These are phyloP conservation scores for Fusarium virguliforme DNA, from an alignment of 2,329 filamentous ascomycete species.

Conservation along the genomic window DNA sequence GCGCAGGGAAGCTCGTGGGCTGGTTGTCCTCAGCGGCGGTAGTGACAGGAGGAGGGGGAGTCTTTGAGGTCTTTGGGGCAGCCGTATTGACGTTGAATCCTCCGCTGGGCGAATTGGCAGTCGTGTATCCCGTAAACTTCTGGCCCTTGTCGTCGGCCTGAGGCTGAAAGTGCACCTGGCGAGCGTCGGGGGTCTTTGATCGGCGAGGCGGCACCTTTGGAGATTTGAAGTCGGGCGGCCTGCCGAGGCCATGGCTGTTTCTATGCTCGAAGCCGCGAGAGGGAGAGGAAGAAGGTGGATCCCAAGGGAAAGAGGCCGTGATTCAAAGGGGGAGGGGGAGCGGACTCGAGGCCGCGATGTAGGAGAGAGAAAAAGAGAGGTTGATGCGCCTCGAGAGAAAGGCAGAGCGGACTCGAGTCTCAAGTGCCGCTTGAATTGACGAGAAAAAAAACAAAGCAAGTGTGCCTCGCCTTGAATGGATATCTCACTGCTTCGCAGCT, in stretches of 20 bases:
- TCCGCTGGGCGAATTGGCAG: slow-evolving; percentile 48
- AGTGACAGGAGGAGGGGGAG: slow-evolving; percentile 25
- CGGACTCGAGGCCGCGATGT: slow-evolving; percentile 5
- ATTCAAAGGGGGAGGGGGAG: slow-evolving; percentile 15
- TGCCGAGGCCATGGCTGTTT: slow-evolving; percentile 51
- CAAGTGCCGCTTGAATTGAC: not conserved
- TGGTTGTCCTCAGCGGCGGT: slow-evolving; percentile 28
- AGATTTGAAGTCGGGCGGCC: slow-evolving; percentile 49
- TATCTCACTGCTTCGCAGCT: slow-evolving; percentile 12
- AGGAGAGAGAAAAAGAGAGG: slow-evolving; percentile 11
- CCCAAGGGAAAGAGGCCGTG: slow-evolving; percentile 12
- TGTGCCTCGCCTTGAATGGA: not conserved
- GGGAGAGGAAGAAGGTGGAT: not conserved
- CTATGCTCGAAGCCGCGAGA: not conserved
- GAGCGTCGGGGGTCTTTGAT: slow-evolving; percentile 49
- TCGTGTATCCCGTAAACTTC: slow-evolving; percentile 35
- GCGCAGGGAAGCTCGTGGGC: slow-evolving; percentile 52
- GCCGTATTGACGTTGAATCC: slow-evolving; percentile 42
- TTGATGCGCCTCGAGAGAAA: slow-evolving; percentile 11
- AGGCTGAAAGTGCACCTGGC: slow-evolving; percentile 55
- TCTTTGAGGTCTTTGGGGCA: slow-evolving; percentile 24
- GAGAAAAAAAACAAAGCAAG: not conserved
- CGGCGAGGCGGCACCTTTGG: slow-evolving; percentile 52
- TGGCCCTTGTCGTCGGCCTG: slow-evolving; percentile 18
- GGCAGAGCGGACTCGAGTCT: not conserved